Conservation (phyloP, 192 early-diverging fungal species). For the Entomortierella parvispora region DNA sequence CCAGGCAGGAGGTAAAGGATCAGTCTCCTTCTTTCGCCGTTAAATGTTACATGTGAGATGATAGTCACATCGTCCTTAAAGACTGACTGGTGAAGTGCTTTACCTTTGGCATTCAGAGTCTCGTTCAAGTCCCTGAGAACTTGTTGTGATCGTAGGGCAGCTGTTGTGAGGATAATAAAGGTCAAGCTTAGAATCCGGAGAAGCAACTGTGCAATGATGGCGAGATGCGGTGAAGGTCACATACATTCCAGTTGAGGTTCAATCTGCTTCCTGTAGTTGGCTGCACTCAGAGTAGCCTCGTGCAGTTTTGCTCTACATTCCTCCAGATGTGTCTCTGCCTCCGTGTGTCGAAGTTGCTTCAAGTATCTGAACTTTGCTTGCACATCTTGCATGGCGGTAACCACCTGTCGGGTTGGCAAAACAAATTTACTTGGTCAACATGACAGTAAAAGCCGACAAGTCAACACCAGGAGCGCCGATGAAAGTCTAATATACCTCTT, state of each 20-base stretch:
- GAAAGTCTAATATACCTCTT: neutral
- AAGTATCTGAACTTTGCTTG: slow-evolving; percentile 33
- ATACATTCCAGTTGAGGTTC: slow-evolving; percentile 45
- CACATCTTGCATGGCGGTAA: slow-evolving; percentile 22
- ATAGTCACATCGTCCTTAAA: no score
- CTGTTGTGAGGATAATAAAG: neutral
- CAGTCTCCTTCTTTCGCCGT: neutral
- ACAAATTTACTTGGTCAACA: neutral
- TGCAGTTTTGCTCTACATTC: slow-evolving; percentile 35
- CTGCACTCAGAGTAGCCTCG: slow-evolving; percentile 35
- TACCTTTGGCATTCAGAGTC: slow-evolving; percentile 37
- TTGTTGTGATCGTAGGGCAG: slow-evolving; percentile 27
- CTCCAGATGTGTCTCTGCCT: slow-evolving; percentile 30
- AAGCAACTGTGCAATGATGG: neutral
- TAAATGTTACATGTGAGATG: no score
- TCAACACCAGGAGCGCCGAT: no score
- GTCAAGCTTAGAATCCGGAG: neutral
- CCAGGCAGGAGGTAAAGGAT: neutral
- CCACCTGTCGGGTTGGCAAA: slow-evolving; percentile 7
- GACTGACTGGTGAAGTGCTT: no score
- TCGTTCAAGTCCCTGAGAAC: slow-evolving; percentile 34
- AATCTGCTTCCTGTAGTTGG: slow-evolving; percentile 36
- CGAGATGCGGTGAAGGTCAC: neutral
- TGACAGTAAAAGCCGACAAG: no score
- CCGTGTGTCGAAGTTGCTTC: slow-evolving; percentile 35